Evolutionary conservation across 345 rosid species (phyloP), one percentile per base, ranked within the genome.

Genomic region (Orychophragmus violaceus): DNA sequence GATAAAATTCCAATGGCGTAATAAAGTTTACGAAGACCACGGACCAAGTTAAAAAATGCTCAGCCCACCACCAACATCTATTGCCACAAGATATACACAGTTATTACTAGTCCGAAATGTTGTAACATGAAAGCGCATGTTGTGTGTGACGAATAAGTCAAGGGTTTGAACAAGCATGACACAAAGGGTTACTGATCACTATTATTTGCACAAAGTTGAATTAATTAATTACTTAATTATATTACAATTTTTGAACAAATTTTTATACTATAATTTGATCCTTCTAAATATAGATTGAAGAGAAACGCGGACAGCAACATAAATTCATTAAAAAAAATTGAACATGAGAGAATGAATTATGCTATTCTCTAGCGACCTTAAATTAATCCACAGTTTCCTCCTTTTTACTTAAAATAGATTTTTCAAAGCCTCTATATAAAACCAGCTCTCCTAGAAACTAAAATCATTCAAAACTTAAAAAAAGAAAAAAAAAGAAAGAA

Each of bases 271-370:
- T 41, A 21, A 30, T 29, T 14, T 51, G 12, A 41, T 41, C 45
- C 6, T 60, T 50, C 67, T 51, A 61, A 51, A 61, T 17, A 62
- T 62, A 71, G 54, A 61, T 24, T 62, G 52, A 62, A 71, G 75
- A 55, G 58, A 71, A 71, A 62, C 27, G 45, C 55, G 74, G 48
- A 62, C 14, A 61, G 19, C 68, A 17, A 32, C 48, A 62, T 7
- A 51, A 19, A 21, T 60, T 37, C 37, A 70, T 22, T 19, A 60
- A 60, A 35, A 19, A 44, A 62, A 55, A 28, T 19, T 1, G 35
- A 25, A 24, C 29, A 25, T 16, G 24, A 56, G 59, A 19, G 70
- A 57, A 46, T 53, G 30, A 28, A 42, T 46, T 55, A 0, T 25
- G 53, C 50, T 64, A 55, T 46, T 71, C 70, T 56, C 35, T 28